Percentiles rank a stretch among this genome's conserved stretches.
phyloP scores from a whole-genome alignment of 1,284 basidiomycete species.

The Chondrostereum purpureum region DNA sequence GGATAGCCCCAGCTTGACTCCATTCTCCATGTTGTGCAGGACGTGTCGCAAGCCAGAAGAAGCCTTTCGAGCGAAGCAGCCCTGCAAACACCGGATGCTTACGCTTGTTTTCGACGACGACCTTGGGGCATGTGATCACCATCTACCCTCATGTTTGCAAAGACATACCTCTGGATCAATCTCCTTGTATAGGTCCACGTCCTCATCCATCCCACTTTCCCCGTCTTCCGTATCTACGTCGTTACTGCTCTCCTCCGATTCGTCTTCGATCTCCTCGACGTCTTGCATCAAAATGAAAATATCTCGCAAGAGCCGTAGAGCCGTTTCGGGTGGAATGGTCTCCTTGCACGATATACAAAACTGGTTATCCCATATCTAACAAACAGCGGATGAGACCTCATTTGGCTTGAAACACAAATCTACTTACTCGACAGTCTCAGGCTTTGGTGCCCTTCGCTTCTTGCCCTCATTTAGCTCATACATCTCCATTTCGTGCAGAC shows the following conservation, averaged over 20 bases:
- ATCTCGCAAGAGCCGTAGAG: neutral
- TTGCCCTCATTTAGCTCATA: neutral
- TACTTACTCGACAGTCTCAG: neutral
- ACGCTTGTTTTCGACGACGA: neutral
- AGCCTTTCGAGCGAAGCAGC: neutral
- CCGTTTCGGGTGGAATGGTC: constrained; percentile 2
- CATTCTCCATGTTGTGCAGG: neutral
- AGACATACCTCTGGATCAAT: neutral
- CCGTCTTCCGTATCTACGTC: neutral
- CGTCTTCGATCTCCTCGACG: neutral
- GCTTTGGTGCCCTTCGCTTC: neutral
- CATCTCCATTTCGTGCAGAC: constrained; percentile 1
- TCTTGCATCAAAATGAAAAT: constrained; percentile 1
- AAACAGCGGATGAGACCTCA: neutral
- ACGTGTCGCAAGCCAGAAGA: constrained; percentile 2
- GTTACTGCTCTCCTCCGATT: neutral
- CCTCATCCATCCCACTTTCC: neutral
- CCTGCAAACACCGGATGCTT: neutral
- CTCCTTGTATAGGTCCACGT: neutral
- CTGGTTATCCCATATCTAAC: neutral
- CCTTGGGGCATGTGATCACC: too few species aligned
- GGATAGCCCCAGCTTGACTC: constrained; percentile 2
- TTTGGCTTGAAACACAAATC: neutral
- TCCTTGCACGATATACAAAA: neutral
- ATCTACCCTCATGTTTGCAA: too few species aligned